Evolutionary conservation across 2,329 filamentous ascomycete genomes (phyloP), one percentile per base, ranked within the genome.

Genomic region (Diaporthe caulivora): DNA sequence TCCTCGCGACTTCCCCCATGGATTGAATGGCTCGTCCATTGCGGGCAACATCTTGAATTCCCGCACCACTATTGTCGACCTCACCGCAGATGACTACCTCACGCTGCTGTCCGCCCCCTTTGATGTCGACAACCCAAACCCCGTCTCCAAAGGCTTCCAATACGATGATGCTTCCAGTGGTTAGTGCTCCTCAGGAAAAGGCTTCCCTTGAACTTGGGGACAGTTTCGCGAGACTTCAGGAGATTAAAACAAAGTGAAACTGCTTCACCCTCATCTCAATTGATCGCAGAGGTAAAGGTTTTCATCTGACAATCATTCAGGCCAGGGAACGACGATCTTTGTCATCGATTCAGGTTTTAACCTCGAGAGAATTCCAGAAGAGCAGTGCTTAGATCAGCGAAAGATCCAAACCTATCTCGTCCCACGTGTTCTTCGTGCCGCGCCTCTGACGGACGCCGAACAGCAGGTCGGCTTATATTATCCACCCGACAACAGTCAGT

Each of bases 401-500:
- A 53, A 17, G 10, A 67, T 67, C 2, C 31, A 67, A 1, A 51
- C 17, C 0, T 26, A 10, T 3, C n/a, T 53, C 4, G 8, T 53
- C 21, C 62, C 34, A 40, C 1, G 13, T 8, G 11, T 17, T 9
- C 11, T 17, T 40, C 34, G 29, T 10, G 13, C 7, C 6, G 13
- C 10, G 21, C 47, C 47, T n/a, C 31, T 67, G 7, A 53, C 31
- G 7, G n/a, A 67, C 11, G 62, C 3, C 13, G 13, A 67, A 13
- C 18, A 10, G n/a, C 10, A 40, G 15, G 29, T 24, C 0, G 62
- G 62, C 3, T 24, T 18, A 3, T 67, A 51, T 17, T 21, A 13
- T 53, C n/a, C 62, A 49, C n/a, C 31, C 1, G 40, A 67, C 21
- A 67, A 9, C 47, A 67, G 62, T 67, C n/a, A 67, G 62, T 67